Evolutionary conservation across 2,329 filamentous ascomycete genomes (phyloP), one percentile per base, ranked within the genome.

Genomic region (Leptographium flavum): DNA sequence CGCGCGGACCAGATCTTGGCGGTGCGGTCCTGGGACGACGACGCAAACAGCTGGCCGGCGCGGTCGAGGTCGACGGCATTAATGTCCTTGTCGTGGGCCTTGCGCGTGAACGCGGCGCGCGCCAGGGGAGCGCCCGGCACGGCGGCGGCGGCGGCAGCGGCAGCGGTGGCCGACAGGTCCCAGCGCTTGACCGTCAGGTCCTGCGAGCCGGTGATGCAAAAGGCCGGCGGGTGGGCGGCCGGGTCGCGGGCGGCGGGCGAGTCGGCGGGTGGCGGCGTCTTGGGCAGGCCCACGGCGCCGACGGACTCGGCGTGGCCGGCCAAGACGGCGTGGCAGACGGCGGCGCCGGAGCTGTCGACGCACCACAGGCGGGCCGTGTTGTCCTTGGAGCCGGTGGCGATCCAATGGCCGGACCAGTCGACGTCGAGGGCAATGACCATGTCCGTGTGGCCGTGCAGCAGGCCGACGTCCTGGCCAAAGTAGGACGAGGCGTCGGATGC

Each of bases 81-180:
- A 63, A 98, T 98, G 54, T 98, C 92, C 60, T 98, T 98, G 58
- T 98, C 92, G 63, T 98, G 92, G 1, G 92, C 92, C 62, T 95
- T 94, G 46, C 92, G 77, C 1, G 92, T 96, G 61, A 85, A 98
- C 5, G 80, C 65, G 35, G 86, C 86, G 54, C 79, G 69, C n/a
- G n/a, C n/a, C n/a, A n/a, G n/a, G n/a, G n/a, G n/a, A n/a, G n/a
- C n/a, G n/a, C n/a, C n/a, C n/a, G n/a, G n/a, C n/a, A n/a, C n/a
- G 10, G 78, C 66, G 10, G 73, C 70, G 47, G 73, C 5, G 31
- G 35, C 49, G 74, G 39, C 65, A 61, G 17, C 55, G 33, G 56
- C 56, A 53, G 47, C 60, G 43, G 43, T 73, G 60, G 33, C 74
- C 1, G 79, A 75, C 21, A 90, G 79, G 49, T 94, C 85, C 87